Evolutionary conservation across 768 basidiomycete genomes (phyloP), one percentile per base, ranked within the genome.

Genomic region (Pholiota molesta): DNA sequence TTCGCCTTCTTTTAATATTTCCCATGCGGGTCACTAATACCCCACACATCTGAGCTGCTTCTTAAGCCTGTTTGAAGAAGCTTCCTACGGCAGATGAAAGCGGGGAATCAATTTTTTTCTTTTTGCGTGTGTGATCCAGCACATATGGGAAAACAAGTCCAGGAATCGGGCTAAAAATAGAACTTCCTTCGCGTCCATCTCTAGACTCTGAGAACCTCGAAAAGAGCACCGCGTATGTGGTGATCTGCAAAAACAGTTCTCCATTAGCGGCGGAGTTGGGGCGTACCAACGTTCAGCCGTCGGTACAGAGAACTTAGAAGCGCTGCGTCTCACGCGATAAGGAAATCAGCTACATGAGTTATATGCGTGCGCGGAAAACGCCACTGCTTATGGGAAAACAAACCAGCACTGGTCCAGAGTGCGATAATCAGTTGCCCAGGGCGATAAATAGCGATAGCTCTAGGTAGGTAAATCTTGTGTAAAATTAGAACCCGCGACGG

Each of bases 311-410:
- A n/a, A n/a, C n/a, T n/a, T n/a, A n/a, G n/a, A 49, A 13, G 47
- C n/a, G 42, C 44, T 47, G 16, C n/a, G 16, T 57, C 56, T 11
- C 56, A 57, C 56, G 56, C 56, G 56, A 57, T 57, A 57, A 57
- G 56, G 29, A 44, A 13, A 56, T 56, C 52, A 31, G 23, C 10
- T 37, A 37, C 35, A 37, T 44, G 42, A n/a, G n/a, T 16, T 21
- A 19, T 19, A 49, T 49, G 47, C 13, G 47, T 49, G 47, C n/a
- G 47, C 19, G 19, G 47, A 49, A 49, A 19, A 21, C 11, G 21
- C 11, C 21, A 13, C 47, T 23, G 19, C 17, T 44, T 17, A 44
- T 44, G 42, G 17, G 42, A 16, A 21, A 21, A 44, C 3, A 8
- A 7, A 40, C 39, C 13, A 40, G n/a, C 42, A 17, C n/a, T 21